A percentile compares a stretch with the other conserved stretches of the same genome.
Conservation (phyloP, 768 basidiomycete species). For the Leccinellum albellum region DNA sequence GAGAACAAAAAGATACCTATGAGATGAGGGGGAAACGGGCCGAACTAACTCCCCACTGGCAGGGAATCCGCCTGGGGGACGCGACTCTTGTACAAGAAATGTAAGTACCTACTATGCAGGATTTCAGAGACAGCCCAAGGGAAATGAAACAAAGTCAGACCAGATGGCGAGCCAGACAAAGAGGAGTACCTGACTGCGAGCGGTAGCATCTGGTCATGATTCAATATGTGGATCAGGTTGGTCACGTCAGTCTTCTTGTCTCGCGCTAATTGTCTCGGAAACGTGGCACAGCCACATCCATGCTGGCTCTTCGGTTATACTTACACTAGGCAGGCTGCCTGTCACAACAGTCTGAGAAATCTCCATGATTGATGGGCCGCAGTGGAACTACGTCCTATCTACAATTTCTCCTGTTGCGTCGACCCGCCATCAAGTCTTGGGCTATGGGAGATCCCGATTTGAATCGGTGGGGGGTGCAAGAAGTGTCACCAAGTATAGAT, state of each 20-base stretch:
- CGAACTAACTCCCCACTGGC: not conserved
- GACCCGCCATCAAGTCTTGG: too few species aligned
- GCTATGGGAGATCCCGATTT: not conserved
- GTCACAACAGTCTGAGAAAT: not conserved
- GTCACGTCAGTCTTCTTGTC: constrained; percentile 16
- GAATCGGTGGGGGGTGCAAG: not conserved
- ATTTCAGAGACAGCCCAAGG: not conserved
- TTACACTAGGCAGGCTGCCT: too few species aligned
- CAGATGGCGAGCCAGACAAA: not conserved
- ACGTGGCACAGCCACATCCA: constrained; percentile 15
- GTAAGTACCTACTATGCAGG: not conserved
- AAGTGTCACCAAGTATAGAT: not conserved
- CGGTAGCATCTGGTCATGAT: not conserved
- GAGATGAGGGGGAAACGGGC: not conserved
- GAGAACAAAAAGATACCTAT: constrained; percentile 25
- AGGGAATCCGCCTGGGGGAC: not conserved
- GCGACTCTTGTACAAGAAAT: not conserved
- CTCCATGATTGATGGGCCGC: not conserved
- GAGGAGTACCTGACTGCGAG: not conserved
- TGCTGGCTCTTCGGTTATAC: too few species aligned
- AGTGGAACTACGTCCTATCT: not conserved
- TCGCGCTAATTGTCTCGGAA: not conserved
- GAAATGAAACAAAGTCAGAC: not conserved
- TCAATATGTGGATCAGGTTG: too few species aligned
- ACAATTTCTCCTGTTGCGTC: too few species aligned